phyloP scores from a whole-genome alignment of 2,329 filamentous ascomycete genomes.

The Stagonosporopsis cucurbitacearum region DNA sequence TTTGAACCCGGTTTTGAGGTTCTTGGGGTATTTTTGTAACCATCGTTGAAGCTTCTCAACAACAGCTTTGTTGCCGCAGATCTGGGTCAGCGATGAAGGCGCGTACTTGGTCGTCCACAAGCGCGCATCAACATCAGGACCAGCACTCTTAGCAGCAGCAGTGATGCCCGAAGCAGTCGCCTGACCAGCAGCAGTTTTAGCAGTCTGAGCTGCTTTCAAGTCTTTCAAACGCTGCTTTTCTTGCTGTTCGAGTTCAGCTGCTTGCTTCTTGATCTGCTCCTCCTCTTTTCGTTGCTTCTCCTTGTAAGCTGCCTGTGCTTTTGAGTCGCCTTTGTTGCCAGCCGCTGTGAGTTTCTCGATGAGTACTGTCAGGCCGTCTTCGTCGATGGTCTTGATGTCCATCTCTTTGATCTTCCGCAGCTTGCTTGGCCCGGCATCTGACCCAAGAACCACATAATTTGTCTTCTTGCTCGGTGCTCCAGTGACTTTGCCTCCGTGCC shows the following conservation, averaged over 20 bases:
- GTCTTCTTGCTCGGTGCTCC: slow-evolving; percentile 88
- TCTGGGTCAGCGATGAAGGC: slow-evolving; percentile 80
- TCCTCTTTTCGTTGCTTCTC: slow-evolving; percentile 87
- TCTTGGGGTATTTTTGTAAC: slow-evolving; percentile 82
- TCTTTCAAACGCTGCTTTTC: slow-evolving; percentile 76
- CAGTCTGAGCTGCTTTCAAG: slow-evolving; percentile 46
- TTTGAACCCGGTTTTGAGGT: slow-evolving; percentile 81
- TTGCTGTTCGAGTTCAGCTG: slow-evolving; percentile 83
- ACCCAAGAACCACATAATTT: slow-evolving; percentile 88
- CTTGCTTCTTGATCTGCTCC: slow-evolving; percentile 79
- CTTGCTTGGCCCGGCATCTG: slow-evolving; percentile 92
- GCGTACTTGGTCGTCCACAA: slow-evolving; percentile 97
- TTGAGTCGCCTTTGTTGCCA: slow-evolving; percentile 75
- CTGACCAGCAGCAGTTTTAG: slow-evolving; percentile 38
- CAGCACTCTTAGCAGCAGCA: slow-evolving; percentile 26
- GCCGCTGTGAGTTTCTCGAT: slow-evolving; percentile 82
- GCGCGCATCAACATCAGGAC: slow-evolving; percentile 40
- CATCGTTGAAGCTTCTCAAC: slow-evolving; percentile 91
- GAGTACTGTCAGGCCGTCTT: slow-evolving; percentile 87
- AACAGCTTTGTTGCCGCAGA: slow-evolving; percentile 90
- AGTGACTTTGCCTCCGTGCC: slow-evolving; percentile 91
- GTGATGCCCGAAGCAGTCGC: slow-evolving; percentile 46
- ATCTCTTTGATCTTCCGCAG: slow-evolving; percentile 81
- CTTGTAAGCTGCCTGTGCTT: slow-evolving; percentile 82
- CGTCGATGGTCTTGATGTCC: slow-evolving; percentile 89